phyloP scores from a whole-genome alignment of 306 rosid species.

The Gastrolobium bilobum region DNA sequence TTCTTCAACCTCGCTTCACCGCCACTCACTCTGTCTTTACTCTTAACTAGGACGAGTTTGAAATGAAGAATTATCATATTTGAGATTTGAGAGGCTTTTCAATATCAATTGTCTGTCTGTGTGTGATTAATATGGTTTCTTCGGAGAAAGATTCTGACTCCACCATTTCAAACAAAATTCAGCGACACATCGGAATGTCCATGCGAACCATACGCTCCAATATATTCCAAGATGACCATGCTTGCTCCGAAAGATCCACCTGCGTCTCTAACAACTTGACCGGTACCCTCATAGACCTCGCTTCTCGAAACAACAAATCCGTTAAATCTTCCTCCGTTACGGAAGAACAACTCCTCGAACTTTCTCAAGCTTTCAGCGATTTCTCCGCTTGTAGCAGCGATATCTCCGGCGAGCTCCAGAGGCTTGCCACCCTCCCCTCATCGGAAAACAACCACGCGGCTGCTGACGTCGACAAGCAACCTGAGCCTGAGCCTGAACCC shows the following conservation, averaged over 20 bases:
- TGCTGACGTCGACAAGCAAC: neutral
- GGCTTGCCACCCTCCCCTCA: conserved; percentile 69
- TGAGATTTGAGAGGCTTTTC: neutral
- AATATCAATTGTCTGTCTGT: neutral
- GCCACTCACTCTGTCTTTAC: neutral
- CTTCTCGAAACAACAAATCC: conserved; percentile 55
- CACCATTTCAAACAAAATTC: conserved; percentile 38
- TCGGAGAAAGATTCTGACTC: conserved; percentile 63
- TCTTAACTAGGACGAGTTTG: neutral
- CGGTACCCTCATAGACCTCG: conserved; percentile 75
- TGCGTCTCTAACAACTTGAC: conserved; percentile 66
- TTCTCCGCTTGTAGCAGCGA: conserved; percentile 88
- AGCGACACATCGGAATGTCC: conserved; percentile 70
- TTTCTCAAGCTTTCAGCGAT: conserved; percentile 80
- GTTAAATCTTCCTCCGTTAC: conserved; percentile 47
- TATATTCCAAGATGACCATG: conserved; percentile 43
- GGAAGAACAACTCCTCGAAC: conserved; percentile 67
- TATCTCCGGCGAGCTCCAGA: conserved; percentile 81
- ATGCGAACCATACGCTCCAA: conserved; percentile 86
- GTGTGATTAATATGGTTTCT: conserved; percentile 64
- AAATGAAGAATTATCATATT: conserved; percentile 1
- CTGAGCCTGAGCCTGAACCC: conserved; percentile 62
- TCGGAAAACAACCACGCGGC: conserved; percentile 36
- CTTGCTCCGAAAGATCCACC: conserved; percentile 30
- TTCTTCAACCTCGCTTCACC: conserved; percentile 19